Base-by-base conservation (phyloP, 305 asterid genomes). In the Salvia sclarea region DNA sequence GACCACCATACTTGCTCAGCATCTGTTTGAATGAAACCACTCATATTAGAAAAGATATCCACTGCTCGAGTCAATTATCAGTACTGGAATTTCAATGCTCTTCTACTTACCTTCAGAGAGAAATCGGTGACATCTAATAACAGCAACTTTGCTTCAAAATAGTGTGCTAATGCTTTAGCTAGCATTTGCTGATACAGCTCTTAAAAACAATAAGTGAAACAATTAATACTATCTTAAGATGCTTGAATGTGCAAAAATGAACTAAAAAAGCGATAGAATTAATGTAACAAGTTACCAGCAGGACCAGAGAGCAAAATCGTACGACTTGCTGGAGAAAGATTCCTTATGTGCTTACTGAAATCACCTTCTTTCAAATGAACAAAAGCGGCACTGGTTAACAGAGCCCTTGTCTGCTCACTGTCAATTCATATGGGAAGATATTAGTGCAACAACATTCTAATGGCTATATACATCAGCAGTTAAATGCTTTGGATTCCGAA, bases 291-390 rank as follows among this genome's bases (percentile, higher is more conserved):
- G 79, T 64, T 53, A 92, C 97, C 98, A 70, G 90, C 88, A 41
- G 96, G 96, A 18, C 98, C 98, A 33, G 96, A 92, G 43, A 92
- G 90, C 85, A 90, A 81, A 58, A 92, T 90, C 52, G 90, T 82
- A 64, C 85, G 91, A 80, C 97, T 92, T 56, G 97, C 97, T 5
- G 97, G 97, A 69, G 96, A 76, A 17, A 92, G 92, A 40, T 90
- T 90, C 63, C 97, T 75, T 1, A 86, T 85, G 75, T 90, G 89
- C 80, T 79, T 83, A 54, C 79, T 74, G 62, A 83, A 77, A 68
- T 88, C 95, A 9, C 69, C 85, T 68, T 83, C 72, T 61, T 78
- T 86, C 83, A 92, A 78, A 72, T 86, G 87, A 67, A 90, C 82
- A 81, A 83, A 90, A 47, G 97, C 92, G 2, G 97, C 96, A 77